Base-by-base conservation (phyloP, 495 filamentous ascomycete species). In the Aeminium ludgeri region DNA sequence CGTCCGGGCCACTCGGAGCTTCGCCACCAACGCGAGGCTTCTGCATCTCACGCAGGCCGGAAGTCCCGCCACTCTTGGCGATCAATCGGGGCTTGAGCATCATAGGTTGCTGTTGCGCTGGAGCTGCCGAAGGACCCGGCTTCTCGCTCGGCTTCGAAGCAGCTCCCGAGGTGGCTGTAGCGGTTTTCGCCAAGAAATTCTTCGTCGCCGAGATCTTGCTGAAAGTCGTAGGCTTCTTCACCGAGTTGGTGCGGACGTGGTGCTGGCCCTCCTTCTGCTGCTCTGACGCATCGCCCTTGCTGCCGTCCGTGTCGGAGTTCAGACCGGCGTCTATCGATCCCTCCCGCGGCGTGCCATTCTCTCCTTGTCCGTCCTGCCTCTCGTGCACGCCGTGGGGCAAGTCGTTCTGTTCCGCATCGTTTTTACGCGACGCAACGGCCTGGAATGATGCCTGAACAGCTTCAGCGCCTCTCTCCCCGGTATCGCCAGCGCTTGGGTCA, bases 141-240 rank as follows among this genome's bases (percentile, higher is more conserved):
- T 63, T 65, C 23, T 63, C 59, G 28, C 57, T 54, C 3, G 34
- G 16, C 25, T 45, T 47, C 20, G 47, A 15, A 16, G 50, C 54
- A 3, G 55, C 15, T 8, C 60, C 12, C 0, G 56, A 49, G 12
- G 56, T 37, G 11, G 56, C 50, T 5, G 55, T 52, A 44, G 62
- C 51, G 62, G 62, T 55, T 70, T 83, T 59, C 58, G 75, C 78
- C 30, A 86, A 65, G 55, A 82, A 87, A 20, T 72, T 81, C 57
- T 87, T 93, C 52, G 92, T 92, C 52, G 95, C 86, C 1, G 83
- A 93, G 46, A 96, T 82, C 4, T 86, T 74, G 58, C 95, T 96
- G 70, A 96, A 99, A 8, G 78, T 74, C n/a, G 74, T 58, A 20
- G 76, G 77, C 58, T 84, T 89, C 68, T 86, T 94, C 33, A 81